These are phyloP conservation scores for Suhomyces faveliae DNA, from an alignment of 805 yeast species.

Conservation along the genomic window DNA sequence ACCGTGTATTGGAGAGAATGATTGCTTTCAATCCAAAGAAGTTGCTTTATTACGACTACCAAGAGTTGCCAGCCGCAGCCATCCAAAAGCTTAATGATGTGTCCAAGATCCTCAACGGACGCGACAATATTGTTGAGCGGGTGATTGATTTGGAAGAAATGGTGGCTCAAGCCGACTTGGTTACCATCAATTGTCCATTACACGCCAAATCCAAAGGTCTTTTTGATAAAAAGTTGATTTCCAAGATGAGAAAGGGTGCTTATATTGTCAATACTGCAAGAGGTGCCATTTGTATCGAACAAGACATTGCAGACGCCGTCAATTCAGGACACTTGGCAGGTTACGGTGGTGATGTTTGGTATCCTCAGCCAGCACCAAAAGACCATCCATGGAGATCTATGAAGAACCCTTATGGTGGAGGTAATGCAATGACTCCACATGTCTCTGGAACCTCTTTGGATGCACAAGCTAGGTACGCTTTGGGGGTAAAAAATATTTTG, in stretches of 20 bases:
- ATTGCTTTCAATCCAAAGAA: conserved; percentile 73
- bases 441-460: conserved; percentile 77
- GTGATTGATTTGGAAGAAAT: conserved; percentile 61
- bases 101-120: conserved; percentile 43
- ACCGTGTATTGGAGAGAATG: conserved; percentile 68
- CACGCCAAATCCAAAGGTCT: conserved; percentile 68
- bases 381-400: conserved; percentile 76
- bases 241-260: conserved; percentile 37
- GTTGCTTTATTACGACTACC: conserved; percentile 73
- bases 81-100: conserved; percentile 37
- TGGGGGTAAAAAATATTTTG: conserved; percentile 66
- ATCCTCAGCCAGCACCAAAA: conserved; percentile 78
- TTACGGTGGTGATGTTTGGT: conserved; percentile 87
- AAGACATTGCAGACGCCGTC: conserved; percentile 76
- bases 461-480: conserved; percentile 73
- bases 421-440: conserved; percentile 86
- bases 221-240: conserved; percentile 61
- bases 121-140: conserved; percentile 58
- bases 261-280: conserved; percentile 18
- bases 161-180: conserved; percentile 66
- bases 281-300: conserved; percentile 72
- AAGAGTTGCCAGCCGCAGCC: conserved; percentile 57
- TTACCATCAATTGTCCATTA: conserved; percentile 75
- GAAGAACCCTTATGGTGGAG: conserved; percentile 64
- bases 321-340: conserved; percentile 67